These are phyloP conservation scores for Pseudoturritis turrita DNA, from an alignment of 345 rosid genomes.

Conservation along the genomic window DNA sequence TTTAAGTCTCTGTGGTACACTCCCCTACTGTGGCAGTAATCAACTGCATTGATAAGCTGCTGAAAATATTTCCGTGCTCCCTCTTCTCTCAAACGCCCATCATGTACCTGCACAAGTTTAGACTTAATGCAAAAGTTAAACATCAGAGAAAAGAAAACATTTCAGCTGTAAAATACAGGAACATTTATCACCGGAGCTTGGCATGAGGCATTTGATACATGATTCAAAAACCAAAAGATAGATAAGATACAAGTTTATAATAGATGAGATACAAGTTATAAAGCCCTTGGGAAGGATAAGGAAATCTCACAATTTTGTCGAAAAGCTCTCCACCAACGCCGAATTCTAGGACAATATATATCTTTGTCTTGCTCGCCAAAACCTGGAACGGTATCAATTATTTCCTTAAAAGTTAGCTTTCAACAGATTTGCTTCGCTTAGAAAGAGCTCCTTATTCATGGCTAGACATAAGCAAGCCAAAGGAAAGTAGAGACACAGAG, in stretches of 20 bases:
- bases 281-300: not conserved
- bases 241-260: not conserved
- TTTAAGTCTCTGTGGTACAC: slow-evolving; percentile 92
- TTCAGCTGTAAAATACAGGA: not conserved
- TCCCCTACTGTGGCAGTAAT: slow-evolving; percentile 95
- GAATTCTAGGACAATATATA: slow-evolving; percentile 65
- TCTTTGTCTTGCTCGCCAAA: slow-evolving; percentile 77
- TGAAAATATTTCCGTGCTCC: slow-evolving; percentile 83
- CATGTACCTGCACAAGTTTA: slow-evolving; percentile 60
- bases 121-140: not conserved
- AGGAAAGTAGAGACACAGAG: slow-evolving; percentile 10
- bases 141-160: not conserved
- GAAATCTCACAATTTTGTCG: slow-evolving; percentile 66
- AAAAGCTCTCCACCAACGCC: slow-evolving; percentile 76
- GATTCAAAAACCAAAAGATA: not conserved
- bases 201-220: not conserved
- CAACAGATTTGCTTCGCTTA: not conserved
- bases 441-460: not conserved
- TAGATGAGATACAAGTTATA: not conserved
- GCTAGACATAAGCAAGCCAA: not conserved
- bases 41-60: slow-evolving; percentile 96
- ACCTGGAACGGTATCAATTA: slow-evolving; percentile 39
- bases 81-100: slow-evolving; percentile 89
- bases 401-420: not conserved
- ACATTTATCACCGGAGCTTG: not conserved